phyloP scores from a whole-genome alignment of 306 rosid genomes.

The Rosa lucieae region DNA sequence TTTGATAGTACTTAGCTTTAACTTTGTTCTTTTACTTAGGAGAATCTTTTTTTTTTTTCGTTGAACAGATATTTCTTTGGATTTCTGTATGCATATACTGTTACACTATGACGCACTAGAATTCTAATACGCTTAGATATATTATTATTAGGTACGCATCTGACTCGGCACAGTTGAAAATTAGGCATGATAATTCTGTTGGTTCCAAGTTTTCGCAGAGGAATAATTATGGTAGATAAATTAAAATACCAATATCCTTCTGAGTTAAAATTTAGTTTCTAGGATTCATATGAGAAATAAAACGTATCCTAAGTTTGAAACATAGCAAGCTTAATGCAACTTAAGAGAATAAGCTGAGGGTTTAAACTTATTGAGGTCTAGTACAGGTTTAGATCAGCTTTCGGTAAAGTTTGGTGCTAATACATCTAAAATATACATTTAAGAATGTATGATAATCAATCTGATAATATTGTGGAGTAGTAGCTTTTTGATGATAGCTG shows the following conservation, averaged over 20 bases:
- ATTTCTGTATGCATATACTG: background rate
- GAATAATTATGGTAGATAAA: background rate
- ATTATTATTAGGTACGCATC: background rate
- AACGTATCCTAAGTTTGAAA: background rate
- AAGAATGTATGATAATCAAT: background rate
- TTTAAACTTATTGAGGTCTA: background rate
- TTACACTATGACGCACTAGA: background rate
- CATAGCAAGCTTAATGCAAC: background rate
- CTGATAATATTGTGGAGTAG: background rate
- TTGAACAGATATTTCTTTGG: background rate
- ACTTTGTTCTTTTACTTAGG: background rate
- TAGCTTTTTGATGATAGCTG: slow-evolving; percentile 33
- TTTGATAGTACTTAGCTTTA: background rate
- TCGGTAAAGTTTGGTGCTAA: background rate
- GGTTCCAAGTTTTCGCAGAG: background rate
- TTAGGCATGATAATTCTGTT: background rate
- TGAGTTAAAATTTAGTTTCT: background rate
- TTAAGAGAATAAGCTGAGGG: background rate
- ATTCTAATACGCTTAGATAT: background rate
- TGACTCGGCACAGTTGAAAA: background rate
- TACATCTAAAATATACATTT: background rate
- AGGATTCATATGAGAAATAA: background rate
- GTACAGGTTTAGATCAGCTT: background rate
- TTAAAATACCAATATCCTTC: background rate
- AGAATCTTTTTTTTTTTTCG: background rate